Base-by-base conservation (phyloP, 2,329 filamentous ascomycete genomes). In the Mariannaea elegans region DNA sequence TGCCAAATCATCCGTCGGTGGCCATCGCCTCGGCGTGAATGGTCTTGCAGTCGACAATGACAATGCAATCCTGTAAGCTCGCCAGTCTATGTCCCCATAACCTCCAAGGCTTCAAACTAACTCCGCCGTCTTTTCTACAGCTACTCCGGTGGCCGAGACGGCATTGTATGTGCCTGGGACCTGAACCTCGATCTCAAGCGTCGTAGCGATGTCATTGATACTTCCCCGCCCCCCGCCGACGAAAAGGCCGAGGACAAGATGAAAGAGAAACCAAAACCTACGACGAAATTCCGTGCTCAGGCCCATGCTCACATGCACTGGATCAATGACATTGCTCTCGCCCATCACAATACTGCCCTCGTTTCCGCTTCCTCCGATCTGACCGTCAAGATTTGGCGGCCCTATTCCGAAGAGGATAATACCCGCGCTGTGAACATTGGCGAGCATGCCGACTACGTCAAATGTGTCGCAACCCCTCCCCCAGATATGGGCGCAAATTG, bases 101-200 rank as follows among this genome's bases (percentile, higher is more conserved):
- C 42, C 39, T 10, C 48, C 46, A 44, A 57, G 34, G 23, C 56
- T 21, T 36, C 56, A 45, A 8, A 63, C 67, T 66, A 39, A 67
- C 52, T 56, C 63, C 42, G 58, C 63, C 59, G 60, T 42, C 47
- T 48, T 44, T 16, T 21, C 7, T 39, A 8, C 62, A 97, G 94
- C 71, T 99, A 98, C 80, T 97, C 95, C 44, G 95, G 93, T 66
- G 95, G 95, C 61, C 90, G 95, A 73, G 95, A 99, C 78, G 95
- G 95, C 69, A 91, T 95, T 49, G 90, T 99, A 67, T 99, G 95
- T 80, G 93, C 94, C 62, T 99, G 95, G 95, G 90, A 98, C 76
- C 81, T 97, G 52, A 87, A 92, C 71, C 86, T 92, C 72, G 85
- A 93, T 73, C 81, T 91, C 64, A 80, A 80, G 47, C 66, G 66